phyloP scores from a whole-genome alignment of 805 yeast species.

The Kluyveromyces starmeri region DNA sequence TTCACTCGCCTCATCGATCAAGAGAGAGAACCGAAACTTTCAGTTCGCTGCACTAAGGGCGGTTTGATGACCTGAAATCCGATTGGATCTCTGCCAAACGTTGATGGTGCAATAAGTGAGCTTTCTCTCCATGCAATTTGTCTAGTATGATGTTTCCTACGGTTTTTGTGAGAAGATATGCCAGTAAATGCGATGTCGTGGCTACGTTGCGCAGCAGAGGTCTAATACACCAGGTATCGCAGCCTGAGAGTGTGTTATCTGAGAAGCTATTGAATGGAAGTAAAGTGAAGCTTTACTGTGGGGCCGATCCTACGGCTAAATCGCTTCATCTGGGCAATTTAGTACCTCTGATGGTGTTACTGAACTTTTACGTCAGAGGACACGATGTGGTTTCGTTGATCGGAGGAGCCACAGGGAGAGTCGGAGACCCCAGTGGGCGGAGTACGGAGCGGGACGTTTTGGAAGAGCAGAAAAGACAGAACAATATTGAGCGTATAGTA shows the following conservation, averaged over 20 bases:
- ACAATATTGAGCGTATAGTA: slow-evolving; percentile 52
- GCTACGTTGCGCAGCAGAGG: slow-evolving; percentile 19
- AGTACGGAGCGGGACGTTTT: slow-evolving; percentile 60
- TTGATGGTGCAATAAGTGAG: too few species aligned
- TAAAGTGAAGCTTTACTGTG: slow-evolving; percentile 66
- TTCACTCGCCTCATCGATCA: too few species aligned
- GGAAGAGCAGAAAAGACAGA: slow-evolving; percentile 40
- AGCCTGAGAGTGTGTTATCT: slow-evolving; percentile 17
- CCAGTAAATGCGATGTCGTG: slow-evolving; percentile 9
- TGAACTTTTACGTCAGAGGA: slow-evolving; percentile 80
- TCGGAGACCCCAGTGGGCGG: slow-evolving; percentile 96
- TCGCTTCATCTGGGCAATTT: slow-evolving; percentile 89
- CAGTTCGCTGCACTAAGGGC: too few species aligned
- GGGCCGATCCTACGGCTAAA: slow-evolving; percentile 92
- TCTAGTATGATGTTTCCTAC: slow-evolving; percentile 1
- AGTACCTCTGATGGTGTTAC: slow-evolving; percentile 72
- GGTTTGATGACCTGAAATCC: too few species aligned
- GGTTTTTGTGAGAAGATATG: slow-evolving; percentile 1
- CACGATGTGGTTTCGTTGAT: slow-evolving; percentile 77
- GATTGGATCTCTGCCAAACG: too few species aligned
- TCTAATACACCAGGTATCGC: slow-evolving; percentile 23
- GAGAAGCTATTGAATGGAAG: slow-evolving; percentile 12
- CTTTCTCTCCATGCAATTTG: too few species aligned
- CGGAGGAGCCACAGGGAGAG: slow-evolving; percentile 93
- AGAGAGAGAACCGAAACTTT: too few species aligned